A percentile compares a stretch with the other conserved stretches of the same genome.
These are phyloP conservation scores for Plectosphaerella cucumerina DNA, from an alignment of 2,329 filamentous ascomycete species.

Conservation along the genomic window DNA sequence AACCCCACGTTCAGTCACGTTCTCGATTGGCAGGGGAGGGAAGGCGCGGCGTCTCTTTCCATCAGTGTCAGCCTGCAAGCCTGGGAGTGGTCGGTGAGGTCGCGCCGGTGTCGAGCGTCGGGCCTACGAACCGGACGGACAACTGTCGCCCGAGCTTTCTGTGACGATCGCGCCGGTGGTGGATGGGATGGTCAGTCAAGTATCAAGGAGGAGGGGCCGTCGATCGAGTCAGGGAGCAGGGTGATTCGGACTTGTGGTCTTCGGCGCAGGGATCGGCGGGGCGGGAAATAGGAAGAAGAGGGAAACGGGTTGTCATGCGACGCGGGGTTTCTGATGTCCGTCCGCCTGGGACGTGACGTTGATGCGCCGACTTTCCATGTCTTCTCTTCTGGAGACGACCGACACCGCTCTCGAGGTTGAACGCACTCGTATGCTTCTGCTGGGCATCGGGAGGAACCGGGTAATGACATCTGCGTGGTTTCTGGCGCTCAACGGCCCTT, in stretches of 20 bases:
- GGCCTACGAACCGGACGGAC: no score
- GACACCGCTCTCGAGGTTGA: neutral
- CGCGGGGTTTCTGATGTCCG: neutral
- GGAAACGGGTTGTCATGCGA: conserved; percentile 2
- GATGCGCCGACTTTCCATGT: neutral
- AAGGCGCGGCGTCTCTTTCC: no score
- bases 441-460: conserved; percentile 5
- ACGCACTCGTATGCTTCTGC: neutral
- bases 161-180: no score
- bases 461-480: neutral
- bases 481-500: neutral
- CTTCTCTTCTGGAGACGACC: neutral
- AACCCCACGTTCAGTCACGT: conserved; percentile 1
- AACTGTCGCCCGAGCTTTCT: no score
- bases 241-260: no score
- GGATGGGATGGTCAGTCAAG: no score
- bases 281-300: neutral
- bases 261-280: no score
- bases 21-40: neutral
- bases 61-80: no score
- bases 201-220: neutral
- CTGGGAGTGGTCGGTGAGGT: neutral
- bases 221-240: neutral
- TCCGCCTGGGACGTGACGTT: neutral
- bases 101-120: neutral